A percentile compares a stretch with the other conserved stretches of the same genome.
Evolutionary conservation across 2,329 filamentous ascomycete species (phyloP).

Genomic region (Cercospora berteroae): DNA sequence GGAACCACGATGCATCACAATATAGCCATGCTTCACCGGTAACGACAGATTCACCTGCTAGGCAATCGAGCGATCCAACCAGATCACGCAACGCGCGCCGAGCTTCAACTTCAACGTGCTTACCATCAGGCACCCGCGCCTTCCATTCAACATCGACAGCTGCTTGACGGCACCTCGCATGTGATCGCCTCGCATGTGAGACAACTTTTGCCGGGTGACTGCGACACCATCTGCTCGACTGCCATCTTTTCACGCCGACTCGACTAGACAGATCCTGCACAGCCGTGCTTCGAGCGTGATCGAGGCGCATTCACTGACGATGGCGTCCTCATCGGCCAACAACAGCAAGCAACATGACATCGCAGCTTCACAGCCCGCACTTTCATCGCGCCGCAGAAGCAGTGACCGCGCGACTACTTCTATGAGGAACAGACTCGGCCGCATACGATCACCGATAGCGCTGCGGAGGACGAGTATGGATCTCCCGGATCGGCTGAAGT

Average conservation of each 20-base stretch:
- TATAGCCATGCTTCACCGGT: conserved; percentile 15
- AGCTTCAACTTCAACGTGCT: background rate
- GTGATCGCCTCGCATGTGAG: conserved; percentile 16
- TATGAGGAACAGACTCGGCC: conserved; percentile 3
- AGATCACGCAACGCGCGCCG: background rate
- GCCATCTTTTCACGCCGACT: background rate
- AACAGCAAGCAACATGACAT: conserved; percentile 11
- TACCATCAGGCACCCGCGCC: background rate
- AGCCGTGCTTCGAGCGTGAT: background rate
- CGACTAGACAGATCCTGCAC: background rate
- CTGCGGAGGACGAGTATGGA: conserved; percentile 16
- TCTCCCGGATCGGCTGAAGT: conserved; percentile 24
- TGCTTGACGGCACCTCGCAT: background rate
- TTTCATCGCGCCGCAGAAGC: conserved; percentile 8
- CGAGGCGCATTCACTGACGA: conserved; percentile 1
- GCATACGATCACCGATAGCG: conserved; percentile 6
- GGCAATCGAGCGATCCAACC: background rate
- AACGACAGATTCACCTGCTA: background rate
- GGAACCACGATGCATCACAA: conserved; percentile 7
- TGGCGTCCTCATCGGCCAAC: conserved; percentile 13
- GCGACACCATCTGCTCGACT: conserved; percentile 1
- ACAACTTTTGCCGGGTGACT: conserved; percentile 16
- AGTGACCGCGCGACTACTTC: conserved; percentile 1
- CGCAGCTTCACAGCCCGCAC: conserved; percentile 10
- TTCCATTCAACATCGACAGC: background rate